These are phyloP conservation scores for Mycena venus DNA, from an alignment of 768 basidiomycete species.

Conservation along the genomic window DNA sequence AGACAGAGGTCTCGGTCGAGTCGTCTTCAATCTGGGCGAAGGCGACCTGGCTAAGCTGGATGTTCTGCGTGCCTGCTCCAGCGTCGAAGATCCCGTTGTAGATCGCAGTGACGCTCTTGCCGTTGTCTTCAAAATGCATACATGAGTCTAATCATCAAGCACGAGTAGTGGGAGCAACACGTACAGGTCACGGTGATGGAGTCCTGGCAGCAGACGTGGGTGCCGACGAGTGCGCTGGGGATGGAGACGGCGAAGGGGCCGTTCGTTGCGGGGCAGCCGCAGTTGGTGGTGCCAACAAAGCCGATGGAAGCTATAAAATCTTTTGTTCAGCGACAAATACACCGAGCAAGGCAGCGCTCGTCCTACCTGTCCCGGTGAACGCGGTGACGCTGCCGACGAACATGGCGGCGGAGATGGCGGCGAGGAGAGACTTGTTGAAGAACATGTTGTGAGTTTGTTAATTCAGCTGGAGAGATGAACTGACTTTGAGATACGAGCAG, in stretches of 20 bases:
- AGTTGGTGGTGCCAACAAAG: not conserved
- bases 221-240: not conserved
- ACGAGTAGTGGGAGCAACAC: not conserved
- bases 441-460: not conserved
- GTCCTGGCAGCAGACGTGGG: not conserved
- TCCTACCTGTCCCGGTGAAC: constrained; percentile 1
- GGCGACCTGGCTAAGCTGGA: not conserved
- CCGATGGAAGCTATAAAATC: not conserved
- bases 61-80: not conserved
- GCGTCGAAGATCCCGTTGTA: not conserved
- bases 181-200: not conserved
- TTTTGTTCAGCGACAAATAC: not conserved
- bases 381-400: not conserved
- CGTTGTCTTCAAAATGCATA: not conserved
- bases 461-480: constrained; percentile 7
- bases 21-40: not conserved
- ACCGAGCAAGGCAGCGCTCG: not conserved
- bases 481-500: not conserved
- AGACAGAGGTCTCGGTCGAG: not conserved
- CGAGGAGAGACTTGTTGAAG: not conserved
- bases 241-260: constrained; percentile 2
- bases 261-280: not conserved
- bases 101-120: not conserved
- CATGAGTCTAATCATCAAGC: not conserved
- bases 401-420: not conserved